Base-by-base conservation (phyloP, 129 eudicot genomes). In the Helichrysum umbraculigerum region DNA sequence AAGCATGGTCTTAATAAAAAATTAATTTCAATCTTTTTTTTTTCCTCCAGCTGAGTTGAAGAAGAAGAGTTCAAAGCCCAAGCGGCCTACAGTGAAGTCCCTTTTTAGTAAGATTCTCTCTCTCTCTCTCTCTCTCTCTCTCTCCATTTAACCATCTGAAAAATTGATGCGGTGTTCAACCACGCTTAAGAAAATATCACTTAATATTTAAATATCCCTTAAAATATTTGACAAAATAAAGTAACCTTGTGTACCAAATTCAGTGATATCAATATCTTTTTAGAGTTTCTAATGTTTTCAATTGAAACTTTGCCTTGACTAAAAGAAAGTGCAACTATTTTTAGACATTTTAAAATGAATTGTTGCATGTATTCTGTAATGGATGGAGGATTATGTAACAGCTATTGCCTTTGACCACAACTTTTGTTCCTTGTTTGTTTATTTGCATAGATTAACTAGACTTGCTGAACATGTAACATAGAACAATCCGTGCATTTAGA, bases 41-140 rank as follows among this genome's bases (percentile, higher is more conserved):
- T 76, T 77, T 76, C 28, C 28, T 42, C 14, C 91, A 94, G 99
- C 96, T 69, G 96, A 94, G 88, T 78, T 94, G 76, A 94, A 86
- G 96, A 94, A 94, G 92, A 94, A 94, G 86, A 91, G 83, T 82
- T 60, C 86, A 77, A 94, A 94, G 73, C 88, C 97, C 7, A 94
- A 94, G 87, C 83, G 97, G 80, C 99, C 99, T 29, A 94, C 99
- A 32, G 93, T 94, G 83, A 91, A 94, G 82, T 88, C 98, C 54
- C 98, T 94, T 57, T 94, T 94, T 83, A 89, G 98, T 94, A 91
- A 35, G 89, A 35, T 82, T 61, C 19, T 34, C 72, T 61, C 51
- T 33, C 51, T 70, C 51, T 17, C 58, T 12, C 58, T 37, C 42
- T 37, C 42, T 37, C 42, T 37, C 42, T 37, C 42, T 37, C 7